Evolutionary conservation across 2,329 filamentous ascomycete species (phyloP).

Genomic region (Aschersonia sp.): DNA sequence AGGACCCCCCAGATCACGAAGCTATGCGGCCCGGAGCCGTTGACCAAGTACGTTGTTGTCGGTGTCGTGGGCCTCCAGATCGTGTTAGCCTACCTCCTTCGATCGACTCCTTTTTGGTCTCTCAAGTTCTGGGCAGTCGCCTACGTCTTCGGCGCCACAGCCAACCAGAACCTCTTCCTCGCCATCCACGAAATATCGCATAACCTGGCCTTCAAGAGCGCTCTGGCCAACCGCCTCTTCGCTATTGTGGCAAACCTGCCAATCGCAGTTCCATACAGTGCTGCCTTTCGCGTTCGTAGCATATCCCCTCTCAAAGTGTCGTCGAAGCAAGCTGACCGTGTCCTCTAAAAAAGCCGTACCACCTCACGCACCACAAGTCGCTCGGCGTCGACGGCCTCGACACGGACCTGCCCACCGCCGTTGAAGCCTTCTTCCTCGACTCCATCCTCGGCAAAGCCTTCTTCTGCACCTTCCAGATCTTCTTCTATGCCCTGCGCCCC

Average conservation of each 20-base stretch:
- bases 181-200: slow-evolving; percentile 98
- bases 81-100: slow-evolving; percentile 60
- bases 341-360: slow-evolving; percentile 58
- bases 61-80: slow-evolving; percentile 75
- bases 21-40: slow-evolving; percentile 86
- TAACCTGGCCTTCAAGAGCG: slow-evolving; percentile 82
- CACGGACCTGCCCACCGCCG: slow-evolving; percentile 81
- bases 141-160: slow-evolving; percentile 84
- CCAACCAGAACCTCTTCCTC: slow-evolving; percentile 97
- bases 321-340: background rate
- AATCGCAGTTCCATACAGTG: slow-evolving; percentile 91
- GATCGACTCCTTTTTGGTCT: slow-evolving; percentile 65
- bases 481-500: slow-evolving; percentile 94
- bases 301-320: background rate
- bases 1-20: slow-evolving; percentile 60
- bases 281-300: slow-evolving; percentile 69
- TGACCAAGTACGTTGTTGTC: slow-evolving; percentile 87
- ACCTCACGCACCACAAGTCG: slow-evolving; percentile 97
- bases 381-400: slow-evolving; percentile 93
- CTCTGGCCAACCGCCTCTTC: slow-evolving; percentile 67
- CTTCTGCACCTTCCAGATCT: slow-evolving; percentile 97
- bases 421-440: slow-evolving; percentile 88
- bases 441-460: slow-evolving; percentile 94
- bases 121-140: slow-evolving; percentile 75
- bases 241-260: slow-evolving; percentile 92